Evolutionary conservation across 805 yeast genomes (phyloP).

Genomic region (Yarrowia osloensis): DNA sequence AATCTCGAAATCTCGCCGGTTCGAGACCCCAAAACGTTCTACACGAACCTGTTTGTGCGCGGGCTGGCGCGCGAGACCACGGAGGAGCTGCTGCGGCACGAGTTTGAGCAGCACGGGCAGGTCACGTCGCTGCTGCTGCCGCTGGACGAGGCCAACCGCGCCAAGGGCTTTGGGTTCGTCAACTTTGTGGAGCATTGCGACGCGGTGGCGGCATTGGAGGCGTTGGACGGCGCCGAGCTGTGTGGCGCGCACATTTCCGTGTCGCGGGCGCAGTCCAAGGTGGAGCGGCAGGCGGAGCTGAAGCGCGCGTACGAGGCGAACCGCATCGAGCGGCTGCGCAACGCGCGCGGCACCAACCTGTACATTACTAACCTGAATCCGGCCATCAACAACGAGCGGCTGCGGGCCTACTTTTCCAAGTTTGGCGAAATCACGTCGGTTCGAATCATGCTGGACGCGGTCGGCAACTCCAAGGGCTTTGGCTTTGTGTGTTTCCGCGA

Average conservation of each 20-base stretch:
- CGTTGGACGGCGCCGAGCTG: constrained; percentile 50
- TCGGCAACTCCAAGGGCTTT: constrained; percentile 67
- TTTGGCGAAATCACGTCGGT: constrained; percentile 59
- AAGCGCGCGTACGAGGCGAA: constrained; percentile 33
- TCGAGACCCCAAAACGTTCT: constrained; percentile 1
- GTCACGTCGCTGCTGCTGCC: constrained; percentile 27
- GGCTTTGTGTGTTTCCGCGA: constrained; percentile 77
- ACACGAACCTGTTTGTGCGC: constrained; percentile 25
- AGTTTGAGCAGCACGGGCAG: constrained; percentile 3
- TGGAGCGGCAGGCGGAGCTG: constrained; percentile 39
- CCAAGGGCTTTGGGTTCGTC: constrained; percentile 61
- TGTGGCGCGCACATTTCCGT: constrained; percentile 45
- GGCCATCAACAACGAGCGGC: constrained; percentile 56
- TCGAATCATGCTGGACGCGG: constrained; percentile 54
- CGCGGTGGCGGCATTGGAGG: constrained; percentile 51
- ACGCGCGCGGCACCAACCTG: constrained; percentile 68
- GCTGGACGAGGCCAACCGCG: constrained; percentile 23
- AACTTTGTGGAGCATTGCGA: constrained; percentile 48
- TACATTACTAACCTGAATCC: constrained; percentile 67
- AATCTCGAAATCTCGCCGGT: constrained; percentile 13
- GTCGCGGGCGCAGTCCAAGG: constrained; percentile 51
- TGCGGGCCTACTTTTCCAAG: constrained; percentile 47
- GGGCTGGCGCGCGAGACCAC: constrained; percentile 4
- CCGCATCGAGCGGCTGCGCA: constrained; percentile 39
- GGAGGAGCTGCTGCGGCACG: background rate